Evolutionary conservation across 179 eudicot genomes (phyloP), one percentile per base, ranked within the genome.

Genomic region (Pouteria campechiana): DNA sequence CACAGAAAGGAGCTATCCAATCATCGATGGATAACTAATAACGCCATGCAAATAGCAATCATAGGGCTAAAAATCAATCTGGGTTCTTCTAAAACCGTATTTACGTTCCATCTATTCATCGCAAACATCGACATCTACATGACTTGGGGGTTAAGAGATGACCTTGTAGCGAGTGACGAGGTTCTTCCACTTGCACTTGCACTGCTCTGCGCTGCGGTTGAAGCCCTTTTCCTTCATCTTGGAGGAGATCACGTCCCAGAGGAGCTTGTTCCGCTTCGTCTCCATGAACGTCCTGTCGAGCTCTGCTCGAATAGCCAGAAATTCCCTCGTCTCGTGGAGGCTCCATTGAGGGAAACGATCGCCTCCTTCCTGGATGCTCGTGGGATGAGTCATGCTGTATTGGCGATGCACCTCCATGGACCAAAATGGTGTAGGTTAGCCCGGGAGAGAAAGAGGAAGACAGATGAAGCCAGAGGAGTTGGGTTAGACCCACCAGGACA

Each of bases 311-410:
- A 80, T 72, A 25, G 51, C 30, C 21, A 84, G 42, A 27, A 88
- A 88, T 53, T 84, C 97, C 47, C 79, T 67, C 1, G 97, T 88
- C 49, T 88, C 97, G 41, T 75, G 85, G 0, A 69, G 45, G 37
- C 95, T 81, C 97, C 97, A 88, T 52, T 84, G 97, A 0, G 97
- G 97, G 37, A 88, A 84, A 60, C 97, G 64, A 46, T 78, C 80
- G 31, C 70, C 76, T 7, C 59, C 34, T 1, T 36, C 72, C 3
- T n/a, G 45, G 11, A 31, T 20, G 11, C 12, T 43, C 3, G 31
- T 5, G 27, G 24, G 21, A 25, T 27, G 37, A 24, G 25, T 16
- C 22, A 29, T 25, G 52, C 42, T 48, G 3, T 54, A 62, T 32
- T 40, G 61, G 5, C 46, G 54, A 35, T 18, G 32, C 2, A 30